These are phyloP conservation scores for Eremochloa ophiuroides DNA, from an alignment of 176 grass and related monocot species.

Conservation along the genomic window DNA sequence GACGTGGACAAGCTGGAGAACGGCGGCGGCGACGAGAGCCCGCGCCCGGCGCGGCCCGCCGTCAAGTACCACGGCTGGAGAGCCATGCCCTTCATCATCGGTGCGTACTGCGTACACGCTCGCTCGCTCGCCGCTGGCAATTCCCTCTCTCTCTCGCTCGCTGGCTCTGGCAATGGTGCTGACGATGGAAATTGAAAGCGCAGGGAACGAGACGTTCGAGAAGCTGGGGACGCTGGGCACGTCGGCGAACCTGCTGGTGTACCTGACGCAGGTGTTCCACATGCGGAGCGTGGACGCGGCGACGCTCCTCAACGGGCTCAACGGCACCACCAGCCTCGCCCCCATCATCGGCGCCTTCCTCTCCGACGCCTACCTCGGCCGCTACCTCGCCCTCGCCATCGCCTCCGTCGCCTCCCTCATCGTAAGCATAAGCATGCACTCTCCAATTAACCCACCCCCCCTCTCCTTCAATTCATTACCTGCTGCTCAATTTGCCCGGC, in stretches of 20 bases:
- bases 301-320: slow-evolving; percentile 73
- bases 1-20: slow-evolving; percentile 62
- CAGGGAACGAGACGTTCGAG: slow-evolving; percentile 95
- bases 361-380: slow-evolving; percentile 85
- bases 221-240: slow-evolving; percentile 88
- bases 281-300: slow-evolving; percentile 75
- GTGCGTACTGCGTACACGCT: no score
- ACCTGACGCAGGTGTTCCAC: slow-evolving; percentile 94
- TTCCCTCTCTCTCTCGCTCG: no score
- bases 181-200: no score
- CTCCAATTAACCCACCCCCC: rapidly evolving
- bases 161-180: not conserved
- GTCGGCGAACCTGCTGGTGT: slow-evolving; percentile 85
- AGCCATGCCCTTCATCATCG: slow-evolving; percentile 97
- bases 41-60: slow-evolving; percentile 11
- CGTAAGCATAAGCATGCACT: slow-evolving; percentile 14
- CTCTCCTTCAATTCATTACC: no score
- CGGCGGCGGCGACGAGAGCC: slow-evolving; percentile 25
- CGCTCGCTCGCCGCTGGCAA: not conserved
- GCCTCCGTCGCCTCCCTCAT: slow-evolving; percentile 69
- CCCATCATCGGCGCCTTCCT: slow-evolving; percentile 93
- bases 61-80: slow-evolving; percentile 85
- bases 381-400: slow-evolving; percentile 76
- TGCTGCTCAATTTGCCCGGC: no score
- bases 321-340: slow-evolving; percentile 79